Base-by-base conservation (phyloP, 2,329 filamentous ascomycete genomes). In the Cercospora beticola region DNA sequence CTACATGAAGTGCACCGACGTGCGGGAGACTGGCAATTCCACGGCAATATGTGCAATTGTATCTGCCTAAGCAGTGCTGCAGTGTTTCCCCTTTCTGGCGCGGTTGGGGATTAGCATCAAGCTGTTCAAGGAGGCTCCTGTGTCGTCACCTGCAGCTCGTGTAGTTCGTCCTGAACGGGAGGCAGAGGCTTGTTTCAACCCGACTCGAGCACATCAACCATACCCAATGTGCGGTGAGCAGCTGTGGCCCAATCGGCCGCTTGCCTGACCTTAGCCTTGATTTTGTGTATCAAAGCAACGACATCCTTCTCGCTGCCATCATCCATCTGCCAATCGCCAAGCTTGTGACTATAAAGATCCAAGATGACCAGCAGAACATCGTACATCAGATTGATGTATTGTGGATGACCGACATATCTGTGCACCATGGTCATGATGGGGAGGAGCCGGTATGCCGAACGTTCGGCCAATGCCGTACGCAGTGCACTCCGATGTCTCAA, bases 401-500 rank as follows among this genome's bases (percentile, higher is more conserved):
- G 88, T 36, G 94, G 92, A 78, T 97, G 91, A 46, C 89, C 86
- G 73, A 99, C 90, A 80, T 94, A 88, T 73, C 87, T 89, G 79
- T 89, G 88, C 9, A 94, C 86, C 93, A 94, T 98, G 76, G 87
- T 87, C 62, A 99, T 83, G 12, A 98, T 86, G 0, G 94, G 94
- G 79, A 92, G 87, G 4, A 99, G 88, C 0, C 89, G 89, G 49
- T 89, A 84, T 80, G 97, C 93, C 77, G 97, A 92, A 57, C 95
- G 88, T 70, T 89, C 88, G 76, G 90, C 87, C 57, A 99, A 86
- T 4, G 95, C 93, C 40, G 90, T 88, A 60, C 91, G 89, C 68
- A 97, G 85, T 1, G 93, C 94, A 68, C 91, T 93, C 68, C 94
- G 91, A 81, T 99, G 94, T 49, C 92, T 90, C 36, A 99, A 86